Evolutionary conservation across 179 eudicot species (phyloP).

Genomic region (Actinidia arguta): DNA sequence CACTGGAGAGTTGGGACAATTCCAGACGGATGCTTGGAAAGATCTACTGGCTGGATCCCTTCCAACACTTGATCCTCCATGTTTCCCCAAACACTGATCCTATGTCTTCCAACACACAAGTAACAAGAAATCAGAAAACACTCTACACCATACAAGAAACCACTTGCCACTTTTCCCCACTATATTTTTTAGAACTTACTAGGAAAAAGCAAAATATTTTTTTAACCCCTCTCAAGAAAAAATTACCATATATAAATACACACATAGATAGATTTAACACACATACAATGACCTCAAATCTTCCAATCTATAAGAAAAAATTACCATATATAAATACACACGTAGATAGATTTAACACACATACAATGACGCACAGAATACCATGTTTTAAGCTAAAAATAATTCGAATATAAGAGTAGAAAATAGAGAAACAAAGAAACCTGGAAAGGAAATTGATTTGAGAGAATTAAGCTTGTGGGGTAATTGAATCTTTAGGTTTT

Average conservation of each 20-base stretch:
- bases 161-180: not conserved
- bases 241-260: no score
- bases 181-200: no score
- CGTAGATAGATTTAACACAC: no score
- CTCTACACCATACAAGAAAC: not conserved
- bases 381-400: not conserved
- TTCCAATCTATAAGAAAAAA: not conserved
- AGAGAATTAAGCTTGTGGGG: not conserved
- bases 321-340: no score
- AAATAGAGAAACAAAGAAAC: not conserved
- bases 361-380: no score
- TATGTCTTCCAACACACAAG: constrained; percentile 16
- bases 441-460: not conserved
- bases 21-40: constrained; percentile 77
- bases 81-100: constrained; percentile 20
- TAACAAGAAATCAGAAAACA: not conserved
- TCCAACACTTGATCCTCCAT: constrained; percentile 86
- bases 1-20: constrained; percentile 89
- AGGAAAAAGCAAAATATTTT: not conserved
- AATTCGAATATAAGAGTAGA: not conserved
- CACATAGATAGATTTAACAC: no score
- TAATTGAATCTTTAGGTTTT: not conserved
- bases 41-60: constrained; percentile 84
- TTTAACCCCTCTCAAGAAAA: not conserved
- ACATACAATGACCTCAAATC: no score